Conservation (phyloP, 352 stramenopile genomes). For the Globisporangium heterothallicum region DNA sequence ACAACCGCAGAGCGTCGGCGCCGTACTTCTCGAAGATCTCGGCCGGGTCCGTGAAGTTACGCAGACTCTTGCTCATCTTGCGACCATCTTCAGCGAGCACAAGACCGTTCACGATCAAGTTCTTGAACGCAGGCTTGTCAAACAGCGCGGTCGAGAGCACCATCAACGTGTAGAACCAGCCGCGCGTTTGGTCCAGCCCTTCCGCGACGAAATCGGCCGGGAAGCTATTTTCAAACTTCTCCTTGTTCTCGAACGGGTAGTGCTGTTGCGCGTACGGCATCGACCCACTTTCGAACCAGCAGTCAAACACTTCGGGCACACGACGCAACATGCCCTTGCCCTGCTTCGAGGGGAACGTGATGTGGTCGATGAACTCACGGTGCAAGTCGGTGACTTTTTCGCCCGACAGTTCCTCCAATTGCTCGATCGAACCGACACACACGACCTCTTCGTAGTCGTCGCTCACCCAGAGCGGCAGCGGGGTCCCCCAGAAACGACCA, state of each 20-base stretch:
- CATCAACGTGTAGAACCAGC: slow-evolving; percentile 99
- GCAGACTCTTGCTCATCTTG: slow-evolving; percentile 99
- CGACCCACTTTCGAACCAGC: slow-evolving; percentile 99
- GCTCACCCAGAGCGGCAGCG: slow-evolving; percentile 97
- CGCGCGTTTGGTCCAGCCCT: slow-evolving; percentile 98
- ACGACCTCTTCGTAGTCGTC: slow-evolving; percentile 98
- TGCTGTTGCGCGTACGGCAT: slow-evolving; percentile 99
- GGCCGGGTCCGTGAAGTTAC: slow-evolving; percentile 97
- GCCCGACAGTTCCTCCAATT: slow-evolving; percentile 95
- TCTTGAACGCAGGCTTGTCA: slow-evolving; percentile 99
- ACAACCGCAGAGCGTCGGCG: slow-evolving; percentile 97
- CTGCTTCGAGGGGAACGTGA: slow-evolving; percentile 96
- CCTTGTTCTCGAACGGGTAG: slow-evolving; percentile 99
- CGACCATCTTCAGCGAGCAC: slow-evolving; percentile 98
- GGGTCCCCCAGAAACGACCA: slow-evolving; percentile 99
- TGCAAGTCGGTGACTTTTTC: slow-evolving; percentile 94
- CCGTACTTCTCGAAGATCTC: slow-evolving; percentile 96
- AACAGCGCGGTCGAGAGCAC: slow-evolving; percentile 98
- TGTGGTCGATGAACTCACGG: slow-evolving; percentile 97
- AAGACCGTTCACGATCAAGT: slow-evolving; percentile 99
- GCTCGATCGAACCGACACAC: slow-evolving; percentile 94
- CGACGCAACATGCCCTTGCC: slow-evolving; percentile 82
- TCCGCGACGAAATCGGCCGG: slow-evolving; percentile 99
- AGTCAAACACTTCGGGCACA: slow-evolving; percentile 96
- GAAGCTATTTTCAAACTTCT: slow-evolving; percentile 95